Evolutionary conservation across 345 rosid species (phyloP).

Genomic region (Dipteronia sinensis): DNA sequence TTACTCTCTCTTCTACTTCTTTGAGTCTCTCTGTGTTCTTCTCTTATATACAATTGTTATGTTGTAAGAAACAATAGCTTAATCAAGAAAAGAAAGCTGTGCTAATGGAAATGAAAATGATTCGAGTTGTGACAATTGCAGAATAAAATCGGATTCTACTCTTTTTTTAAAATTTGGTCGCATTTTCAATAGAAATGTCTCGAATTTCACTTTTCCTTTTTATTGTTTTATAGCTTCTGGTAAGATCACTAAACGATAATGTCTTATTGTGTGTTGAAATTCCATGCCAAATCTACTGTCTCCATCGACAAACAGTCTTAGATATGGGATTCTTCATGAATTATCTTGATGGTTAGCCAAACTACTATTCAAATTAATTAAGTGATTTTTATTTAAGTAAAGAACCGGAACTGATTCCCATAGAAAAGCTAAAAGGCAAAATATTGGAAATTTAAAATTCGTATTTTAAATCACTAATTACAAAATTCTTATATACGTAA

Average conservation of each 20-base stretch:
- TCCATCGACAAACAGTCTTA: no score
- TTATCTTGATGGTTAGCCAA: no score
- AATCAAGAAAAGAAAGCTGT: background rate
- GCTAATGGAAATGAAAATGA: background rate
- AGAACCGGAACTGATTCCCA: no score
- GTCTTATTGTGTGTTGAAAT: background rate
- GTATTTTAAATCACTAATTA: no score
- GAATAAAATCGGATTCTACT: slow-evolving; percentile 15
- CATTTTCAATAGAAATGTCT: slow-evolving; percentile 9
- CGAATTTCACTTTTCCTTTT: background rate
- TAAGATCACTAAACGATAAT: background rate
- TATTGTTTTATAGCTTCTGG: background rate
- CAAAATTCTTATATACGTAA: no score
- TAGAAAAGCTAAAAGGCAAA: no score
- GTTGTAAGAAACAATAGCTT: background rate
- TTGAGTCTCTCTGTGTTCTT: background rate
- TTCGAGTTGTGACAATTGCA: background rate
- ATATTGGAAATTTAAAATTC: no score
- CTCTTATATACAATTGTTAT: background rate
- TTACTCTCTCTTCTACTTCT: background rate
- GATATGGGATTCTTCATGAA: no score
- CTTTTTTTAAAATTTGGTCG: background rate
- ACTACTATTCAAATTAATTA: no score
- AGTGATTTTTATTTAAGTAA: no score
- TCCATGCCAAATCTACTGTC: background rate